phyloP scores from a whole-genome alignment of 768 basidiomycete species.

The Tubosaeta sp. region DNA sequence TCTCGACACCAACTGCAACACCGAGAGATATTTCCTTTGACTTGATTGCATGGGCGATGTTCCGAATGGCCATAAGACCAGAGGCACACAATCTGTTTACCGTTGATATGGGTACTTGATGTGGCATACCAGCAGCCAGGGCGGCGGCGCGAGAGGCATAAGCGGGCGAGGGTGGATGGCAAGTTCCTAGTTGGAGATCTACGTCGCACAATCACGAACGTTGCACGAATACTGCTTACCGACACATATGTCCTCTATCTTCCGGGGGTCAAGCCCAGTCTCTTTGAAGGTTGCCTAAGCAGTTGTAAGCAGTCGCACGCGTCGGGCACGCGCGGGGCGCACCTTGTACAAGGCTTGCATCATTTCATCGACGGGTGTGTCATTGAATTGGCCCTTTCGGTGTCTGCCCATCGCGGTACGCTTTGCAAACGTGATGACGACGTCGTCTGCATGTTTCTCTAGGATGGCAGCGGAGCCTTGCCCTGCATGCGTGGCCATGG shows the following conservation, averaged over 20 bases:
- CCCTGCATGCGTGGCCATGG: conserved; percentile 32
- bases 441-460: conserved; percentile 73
- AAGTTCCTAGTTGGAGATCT: conserved; percentile 52
- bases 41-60: conserved; percentile 83
- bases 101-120: conserved; percentile 80
- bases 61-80: conserved; percentile 89
- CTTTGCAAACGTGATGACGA: conserved; percentile 86
- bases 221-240: conserved; percentile 40
- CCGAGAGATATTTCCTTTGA: conserved; percentile 83
- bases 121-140: conserved; percentile 84
- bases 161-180: conserved; percentile 76
- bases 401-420: conserved; percentile 86
- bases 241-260: conserved; percentile 81
- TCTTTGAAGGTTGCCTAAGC: conserved; percentile 60
- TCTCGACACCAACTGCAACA: conserved; percentile 78
- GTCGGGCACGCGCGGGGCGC: conserved; percentile 5
- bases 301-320: background rate
- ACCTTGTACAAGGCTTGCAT: conserved; percentile 80
- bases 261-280: conserved; percentile 62
- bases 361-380: conserved; percentile 82
- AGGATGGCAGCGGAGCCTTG: conserved; percentile 51
- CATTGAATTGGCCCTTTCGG: conserved; percentile 91
- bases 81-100: conserved; percentile 94
- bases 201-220: background rate
- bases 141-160: conserved; percentile 85